Conservation (phyloP, 2,329 filamentous ascomycete species). For the Sclerotinia minor region DNA sequence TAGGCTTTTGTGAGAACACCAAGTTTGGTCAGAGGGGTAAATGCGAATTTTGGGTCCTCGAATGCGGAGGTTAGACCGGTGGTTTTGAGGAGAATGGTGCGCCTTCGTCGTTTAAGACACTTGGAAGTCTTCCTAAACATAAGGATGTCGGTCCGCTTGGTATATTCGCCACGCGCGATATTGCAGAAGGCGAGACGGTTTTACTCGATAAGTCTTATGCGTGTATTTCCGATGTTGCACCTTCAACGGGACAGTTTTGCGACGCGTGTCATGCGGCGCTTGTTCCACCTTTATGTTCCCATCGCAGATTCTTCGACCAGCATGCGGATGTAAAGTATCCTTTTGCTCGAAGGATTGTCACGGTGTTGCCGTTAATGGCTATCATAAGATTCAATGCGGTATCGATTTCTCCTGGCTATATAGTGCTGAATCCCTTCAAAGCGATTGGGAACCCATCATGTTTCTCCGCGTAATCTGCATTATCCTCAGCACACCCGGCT, state of each 20-base stretch:
- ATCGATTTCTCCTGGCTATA: conserved; percentile 36
- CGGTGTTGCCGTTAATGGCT: conserved; percentile 29
- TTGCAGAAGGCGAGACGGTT: conserved; percentile 33
- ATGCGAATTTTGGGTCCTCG: conserved; percentile 21
- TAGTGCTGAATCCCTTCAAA: neutral
- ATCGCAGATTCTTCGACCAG: conserved; percentile 13
- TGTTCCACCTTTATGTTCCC: conserved; percentile 25
- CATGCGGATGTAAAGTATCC: conserved; percentile 32
- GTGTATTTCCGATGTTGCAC: conserved; percentile 27
- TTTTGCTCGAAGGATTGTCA: conserved; percentile 36
- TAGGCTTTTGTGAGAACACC: conserved; percentile 29
- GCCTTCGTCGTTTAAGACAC: neutral
- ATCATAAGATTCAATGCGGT: conserved; percentile 36
- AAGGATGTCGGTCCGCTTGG: conserved; percentile 37
- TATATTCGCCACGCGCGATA: conserved; percentile 36
- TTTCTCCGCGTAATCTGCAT: conserved; percentile 35
- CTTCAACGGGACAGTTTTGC: conserved; percentile 30
- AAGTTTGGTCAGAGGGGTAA: conserved; percentile 30
- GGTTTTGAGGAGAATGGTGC: conserved; percentile 30
- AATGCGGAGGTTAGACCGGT: conserved; percentile 30
- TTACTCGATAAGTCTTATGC: conserved; percentile 33
- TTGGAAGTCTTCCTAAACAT: neutral
- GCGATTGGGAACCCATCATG: conserved; percentile 30
- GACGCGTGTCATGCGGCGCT: conserved; percentile 37
- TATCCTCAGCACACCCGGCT: conserved; percentile 29